Percentiles rank a stretch among this genome's conserved stretches.
These are phyloP conservation scores for Symbiodinium natans DNA, from an alignment of 73 alveolate genomes.

Conservation along the genomic window DNA sequence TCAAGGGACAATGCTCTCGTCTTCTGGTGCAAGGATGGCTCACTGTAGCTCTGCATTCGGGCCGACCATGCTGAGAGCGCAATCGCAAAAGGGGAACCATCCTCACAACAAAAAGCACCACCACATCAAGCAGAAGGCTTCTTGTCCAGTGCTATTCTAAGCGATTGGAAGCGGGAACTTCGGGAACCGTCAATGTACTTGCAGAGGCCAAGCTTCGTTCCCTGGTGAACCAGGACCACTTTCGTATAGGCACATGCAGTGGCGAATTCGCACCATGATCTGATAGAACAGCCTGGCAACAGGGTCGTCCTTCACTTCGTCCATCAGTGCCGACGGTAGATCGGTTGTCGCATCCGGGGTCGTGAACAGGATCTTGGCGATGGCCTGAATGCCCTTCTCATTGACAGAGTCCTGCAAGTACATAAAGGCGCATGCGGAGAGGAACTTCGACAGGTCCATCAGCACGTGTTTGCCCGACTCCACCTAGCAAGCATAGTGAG, in stretches of 20 bases:
- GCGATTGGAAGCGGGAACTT: background rate
- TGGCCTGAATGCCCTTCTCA: background rate
- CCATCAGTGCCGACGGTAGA: conserved; percentile 32
- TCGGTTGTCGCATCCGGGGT: conserved; percentile 91
- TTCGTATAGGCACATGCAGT: conserved; percentile 71
- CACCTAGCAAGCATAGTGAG: background rate
- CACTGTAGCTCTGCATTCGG: conserved; percentile 73
- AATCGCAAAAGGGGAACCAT: conserved; percentile 37
- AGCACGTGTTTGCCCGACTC: conserved; percentile 6
- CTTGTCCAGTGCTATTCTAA: background rate
- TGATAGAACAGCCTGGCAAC: conserved; percentile 48
- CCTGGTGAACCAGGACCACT: conserved; percentile 75
- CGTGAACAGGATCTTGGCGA: conserved; percentile 50
- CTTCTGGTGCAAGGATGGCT: conserved; percentile 86
- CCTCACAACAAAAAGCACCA: background rate
- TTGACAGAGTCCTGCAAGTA: conserved; percentile 55
- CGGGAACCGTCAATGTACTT: background rate
- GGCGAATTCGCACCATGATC: conserved; percentile 34
- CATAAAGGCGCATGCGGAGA: conserved; percentile 74
- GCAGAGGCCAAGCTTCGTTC: background rate
- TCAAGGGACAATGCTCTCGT: conserved; percentile 51
- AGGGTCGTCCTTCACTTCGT: conserved; percentile 42
- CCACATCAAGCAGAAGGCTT: background rate
- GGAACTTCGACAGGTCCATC: conserved; percentile 60
- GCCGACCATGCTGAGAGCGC: conserved; percentile 69